Conservation (phyloP, 495 filamentous ascomycete species). For the Xylaria cubensis region DNA sequence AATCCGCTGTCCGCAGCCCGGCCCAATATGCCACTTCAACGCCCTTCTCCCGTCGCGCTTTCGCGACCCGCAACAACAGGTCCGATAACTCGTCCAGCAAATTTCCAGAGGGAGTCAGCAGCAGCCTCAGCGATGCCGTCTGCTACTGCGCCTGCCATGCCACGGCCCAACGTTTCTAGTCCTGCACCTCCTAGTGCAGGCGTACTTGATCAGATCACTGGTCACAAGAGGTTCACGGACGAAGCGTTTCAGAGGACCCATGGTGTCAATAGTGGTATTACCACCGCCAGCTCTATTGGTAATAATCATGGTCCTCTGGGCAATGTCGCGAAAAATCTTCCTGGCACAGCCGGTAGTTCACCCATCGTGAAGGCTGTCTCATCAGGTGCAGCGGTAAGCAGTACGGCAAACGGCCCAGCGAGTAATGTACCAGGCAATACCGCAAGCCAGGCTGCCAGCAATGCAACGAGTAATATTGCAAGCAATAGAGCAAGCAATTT, state of each 20-base stretch:
- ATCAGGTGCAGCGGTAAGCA: not conserved
- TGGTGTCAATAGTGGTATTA: slow-evolving; percentile 5
- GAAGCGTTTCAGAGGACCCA: slow-evolving; percentile 21
- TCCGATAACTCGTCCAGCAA: slow-evolving; percentile 35
- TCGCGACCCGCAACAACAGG: slow-evolving; percentile 34
- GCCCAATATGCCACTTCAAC: slow-evolving; percentile 39
- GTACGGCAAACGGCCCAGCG: not conserved
- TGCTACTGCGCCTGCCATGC: slow-evolving; percentile 21
- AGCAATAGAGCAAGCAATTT: not conserved
- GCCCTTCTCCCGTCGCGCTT: slow-evolving; percentile 38
- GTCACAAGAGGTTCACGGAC: slow-evolving; percentile 36
- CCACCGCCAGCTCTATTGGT: not conserved
- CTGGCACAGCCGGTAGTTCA: not conserved
- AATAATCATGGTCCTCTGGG: not conserved
- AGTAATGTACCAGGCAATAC: not conserved
- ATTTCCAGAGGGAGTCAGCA: slow-evolving; percentile 32
- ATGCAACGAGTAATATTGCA: not conserved
- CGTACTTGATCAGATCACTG: slow-evolving; percentile 40
- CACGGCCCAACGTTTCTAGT: slow-evolving; percentile 37
- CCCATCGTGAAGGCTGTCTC: not conserved
- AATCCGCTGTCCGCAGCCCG: slow-evolving; percentile 29
- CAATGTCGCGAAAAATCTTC: not conserved
- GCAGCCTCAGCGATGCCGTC: slow-evolving; percentile 6
- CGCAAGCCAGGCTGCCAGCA: not conserved
- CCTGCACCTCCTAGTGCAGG: slow-evolving; percentile 42